Percentiles rank a stretch among this genome's conserved stretches.
phyloP scores from a whole-genome alignment of 2,329 filamentous ascomycete species.

The Fusarium sp. region DNA sequence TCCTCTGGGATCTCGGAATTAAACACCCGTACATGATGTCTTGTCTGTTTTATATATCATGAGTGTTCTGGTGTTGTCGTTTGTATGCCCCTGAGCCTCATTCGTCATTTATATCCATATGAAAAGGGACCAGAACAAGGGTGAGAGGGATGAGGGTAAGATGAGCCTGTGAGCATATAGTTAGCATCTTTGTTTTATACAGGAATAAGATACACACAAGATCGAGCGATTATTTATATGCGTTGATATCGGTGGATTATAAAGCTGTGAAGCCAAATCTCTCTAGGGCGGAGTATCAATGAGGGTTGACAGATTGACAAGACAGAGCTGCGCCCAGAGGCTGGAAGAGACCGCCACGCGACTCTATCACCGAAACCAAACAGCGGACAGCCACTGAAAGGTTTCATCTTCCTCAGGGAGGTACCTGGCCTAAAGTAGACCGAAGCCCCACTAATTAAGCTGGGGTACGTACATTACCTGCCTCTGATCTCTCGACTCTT shows the following conservation, averaged over 20 bases:
- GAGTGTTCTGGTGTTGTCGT: conserved; percentile 18
- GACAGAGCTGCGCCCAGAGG: conserved; percentile 15
- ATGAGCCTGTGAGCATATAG: conserved; percentile 19
- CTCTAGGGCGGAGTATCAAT: background rate
- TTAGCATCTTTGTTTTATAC: background rate
- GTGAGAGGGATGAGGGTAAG: conserved; percentile 26
- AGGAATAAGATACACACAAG: conserved; percentile 9
- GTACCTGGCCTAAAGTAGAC: conserved; percentile 14
- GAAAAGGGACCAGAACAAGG: conserved; percentile 36
- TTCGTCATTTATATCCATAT: conserved; percentile 34
- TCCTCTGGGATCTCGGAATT: background rate
- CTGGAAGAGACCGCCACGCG: conserved; percentile 35
- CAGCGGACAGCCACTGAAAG: conserved; percentile 3
- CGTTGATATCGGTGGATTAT: background rate
- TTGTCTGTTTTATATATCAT: conserved; percentile 13
- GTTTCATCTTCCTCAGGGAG: conserved; percentile 10
- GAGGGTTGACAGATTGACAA: conserved; percentile 34
- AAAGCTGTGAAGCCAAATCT: background rate
- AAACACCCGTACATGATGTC: conserved; percentile 33
- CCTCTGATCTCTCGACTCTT: conserved; percentile 30
- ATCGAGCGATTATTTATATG: background rate
- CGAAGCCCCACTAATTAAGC: conserved; percentile 41
- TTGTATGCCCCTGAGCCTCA: conserved; percentile 40
- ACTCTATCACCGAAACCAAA: conserved; percentile 30
- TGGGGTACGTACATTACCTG: conserved; percentile 38